Evolutionary conservation across 805 yeast genomes (phyloP), one percentile per base, ranked within the genome.

Genomic region (Saturnispora dispora): DNA sequence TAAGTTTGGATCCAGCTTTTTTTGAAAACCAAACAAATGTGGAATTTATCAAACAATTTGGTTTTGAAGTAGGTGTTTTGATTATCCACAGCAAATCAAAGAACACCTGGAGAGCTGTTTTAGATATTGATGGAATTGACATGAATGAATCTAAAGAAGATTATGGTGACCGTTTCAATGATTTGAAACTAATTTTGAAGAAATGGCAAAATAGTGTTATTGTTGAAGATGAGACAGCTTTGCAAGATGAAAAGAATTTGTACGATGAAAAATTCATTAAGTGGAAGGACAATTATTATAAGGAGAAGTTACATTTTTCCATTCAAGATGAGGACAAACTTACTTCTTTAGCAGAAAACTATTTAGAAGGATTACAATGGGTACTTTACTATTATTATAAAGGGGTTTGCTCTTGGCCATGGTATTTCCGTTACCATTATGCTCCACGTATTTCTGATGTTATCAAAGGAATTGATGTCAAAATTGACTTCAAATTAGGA

Each of bases 321-420:
- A 73, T 82, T 51, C 66, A 79, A 33, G 84, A 84, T 57, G 77
- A 75, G 23, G 84, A 78, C 0, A 67, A 78, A 52, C 68, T 90
- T 57, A 66, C 65, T n/a, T 82, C 79, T 9, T 64, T 88, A 56
- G 77, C 95, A 7, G 80, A 81, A 58, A 89, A 87, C 63, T 93
- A 90, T 63, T 74, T 93, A 41, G 96, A 90, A 67, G 99, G 99
- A 57, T 74, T 91, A 55, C 99, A 91, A 69, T 91, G 99, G 99
- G 98, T 93, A 13, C 72, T 93, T 66, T 82, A 77, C 62, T 91
- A 91, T 70, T 91, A 91, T 68, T 91, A 89, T 63, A 77, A 78
- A 58, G 98, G 97, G 27, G 83, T 88, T 62, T 86, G 88, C 39
- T 89, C 98, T 2, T 91, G 99, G 99, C 83, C 87, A 44, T 91